phyloP scores from a whole-genome alignment of 768 basidiomycete genomes.

The Termitomyces sp. region DNA sequence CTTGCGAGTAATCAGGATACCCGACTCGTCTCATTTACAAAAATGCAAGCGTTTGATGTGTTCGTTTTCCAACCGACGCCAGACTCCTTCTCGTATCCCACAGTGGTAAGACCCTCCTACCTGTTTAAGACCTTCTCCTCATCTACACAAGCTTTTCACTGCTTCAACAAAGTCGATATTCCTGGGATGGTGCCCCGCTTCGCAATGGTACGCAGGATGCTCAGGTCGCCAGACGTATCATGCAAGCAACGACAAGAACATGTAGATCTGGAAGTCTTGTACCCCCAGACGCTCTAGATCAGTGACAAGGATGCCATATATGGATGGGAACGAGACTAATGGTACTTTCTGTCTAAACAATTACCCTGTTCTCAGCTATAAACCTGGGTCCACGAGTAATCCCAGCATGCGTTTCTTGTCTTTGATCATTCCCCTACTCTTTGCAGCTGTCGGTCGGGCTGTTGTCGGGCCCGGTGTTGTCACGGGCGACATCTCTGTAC shows the following conservation, averaged over 20 bases:
- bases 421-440: not conserved
- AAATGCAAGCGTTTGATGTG: not conserved
- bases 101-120: not conserved
- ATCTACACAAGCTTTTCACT: not conserved
- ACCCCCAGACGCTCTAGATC: not conserved
- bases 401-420: not conserved
- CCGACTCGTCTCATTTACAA: not conserved
- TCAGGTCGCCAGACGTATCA: not conserved
- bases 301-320: not conserved
- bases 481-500: slow-evolving; percentile 35
- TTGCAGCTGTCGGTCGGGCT: slow-evolving; percentile 11
- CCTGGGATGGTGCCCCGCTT: not conserved
- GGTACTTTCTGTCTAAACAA: not conserved
- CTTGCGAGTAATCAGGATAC: not conserved
- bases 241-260: not conserved
- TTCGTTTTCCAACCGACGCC: not conserved
- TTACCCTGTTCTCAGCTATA: not conserved
- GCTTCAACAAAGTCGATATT: not conserved
- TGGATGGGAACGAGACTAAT: not conserved
- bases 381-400: not conserved
- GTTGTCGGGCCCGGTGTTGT: slow-evolving; percentile 29
- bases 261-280: not conserved
- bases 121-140: not conserved
- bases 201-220: not conserved
- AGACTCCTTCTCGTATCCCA: not conserved